These are phyloP conservation scores for Platanus orientalis DNA, from an alignment of 164 flowering plant genomes.

Conservation along the genomic window DNA sequence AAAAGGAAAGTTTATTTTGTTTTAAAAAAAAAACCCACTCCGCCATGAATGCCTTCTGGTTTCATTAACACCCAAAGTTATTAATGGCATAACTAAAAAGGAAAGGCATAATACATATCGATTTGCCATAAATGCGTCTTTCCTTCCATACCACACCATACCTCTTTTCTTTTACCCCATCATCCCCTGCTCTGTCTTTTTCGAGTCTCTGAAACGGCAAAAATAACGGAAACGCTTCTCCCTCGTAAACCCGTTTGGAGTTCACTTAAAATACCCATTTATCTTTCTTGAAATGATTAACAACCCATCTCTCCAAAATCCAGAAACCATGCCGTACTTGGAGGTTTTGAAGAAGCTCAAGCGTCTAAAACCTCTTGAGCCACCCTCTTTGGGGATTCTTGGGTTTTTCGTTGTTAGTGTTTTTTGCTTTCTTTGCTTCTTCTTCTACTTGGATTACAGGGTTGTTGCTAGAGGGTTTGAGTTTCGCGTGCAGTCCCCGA, in stretches of 20 bases:
- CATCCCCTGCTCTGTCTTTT: neutral
- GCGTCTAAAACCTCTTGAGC: constrained; percentile 41
- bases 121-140: neutral
- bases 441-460: constrained; percentile 46
- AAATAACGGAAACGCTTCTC: constrained; percentile 2
- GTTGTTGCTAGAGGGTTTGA: constrained; percentile 10
- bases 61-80: neutral
- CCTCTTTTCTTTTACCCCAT: neutral
- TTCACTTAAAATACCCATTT: neutral
- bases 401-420: constrained; percentile 34
- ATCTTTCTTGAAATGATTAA: constrained; percentile 10
- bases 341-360: constrained; percentile 50
- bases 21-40: neutral
- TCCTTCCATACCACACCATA: neutral
- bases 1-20: neutral
- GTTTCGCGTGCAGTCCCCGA: constrained; percentile 2
- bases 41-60: neutral
- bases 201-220: neutral
- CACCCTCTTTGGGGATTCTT: constrained; percentile 34
- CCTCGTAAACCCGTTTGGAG: neutral
- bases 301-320: constrained; percentile 11
- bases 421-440: constrained; percentile 29
- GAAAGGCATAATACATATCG: neutral
- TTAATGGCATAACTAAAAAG: neutral
- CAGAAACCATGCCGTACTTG: constrained; percentile 27